Conservation (phyloP, 306 rosid genomes). For the Acmispon strigosus region DNA sequence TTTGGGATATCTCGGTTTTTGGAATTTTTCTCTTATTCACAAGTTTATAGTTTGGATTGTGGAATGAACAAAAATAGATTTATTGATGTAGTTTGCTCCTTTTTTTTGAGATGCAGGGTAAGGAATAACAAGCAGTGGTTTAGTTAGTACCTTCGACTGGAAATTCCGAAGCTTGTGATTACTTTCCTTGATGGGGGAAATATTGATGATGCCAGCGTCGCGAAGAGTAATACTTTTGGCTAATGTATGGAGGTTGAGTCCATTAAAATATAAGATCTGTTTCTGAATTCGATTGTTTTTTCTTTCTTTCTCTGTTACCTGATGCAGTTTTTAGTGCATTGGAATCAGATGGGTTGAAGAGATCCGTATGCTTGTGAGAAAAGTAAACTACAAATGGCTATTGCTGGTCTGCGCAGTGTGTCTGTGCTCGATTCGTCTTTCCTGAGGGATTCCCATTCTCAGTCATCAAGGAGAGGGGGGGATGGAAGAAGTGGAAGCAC, state of each 20-base stretch:
- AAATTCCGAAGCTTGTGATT: conserved; percentile 5
- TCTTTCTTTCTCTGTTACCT: conserved; percentile 16
- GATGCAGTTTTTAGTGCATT: conserved; percentile 42
- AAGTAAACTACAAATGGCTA: conserved; percentile 58
- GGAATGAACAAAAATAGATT: not conserved
- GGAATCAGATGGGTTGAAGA: conserved; percentile 40
- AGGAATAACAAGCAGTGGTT: conserved; percentile 15
- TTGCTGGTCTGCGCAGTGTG: conserved; percentile 80
- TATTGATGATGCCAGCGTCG: not conserved
- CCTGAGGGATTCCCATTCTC: conserved; percentile 69
- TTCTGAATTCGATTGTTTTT: conserved; percentile 19
- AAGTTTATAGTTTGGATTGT: not conserved
- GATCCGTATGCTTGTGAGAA: conserved; percentile 21
- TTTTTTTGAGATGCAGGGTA: conserved; percentile 41
- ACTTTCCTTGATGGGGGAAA: conserved; percentile 21
- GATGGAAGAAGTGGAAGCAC: conserved; percentile 56
- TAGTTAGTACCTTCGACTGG: conserved; percentile 11
- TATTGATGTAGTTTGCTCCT: conserved; percentile 15
- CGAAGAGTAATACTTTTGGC: conserved; percentile 2
- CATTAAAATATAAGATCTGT: conserved; percentile 25
- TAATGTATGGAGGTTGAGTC: conserved; percentile 15
- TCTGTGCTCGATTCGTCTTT: conserved; percentile 78
- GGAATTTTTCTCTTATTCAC: not conserved
- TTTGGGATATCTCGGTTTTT: not conserved
- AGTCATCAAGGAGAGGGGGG: conserved; percentile 44